Base-by-base conservation (phyloP, 345 rosid species). In the Xanthoceras sorbifolium region DNA sequence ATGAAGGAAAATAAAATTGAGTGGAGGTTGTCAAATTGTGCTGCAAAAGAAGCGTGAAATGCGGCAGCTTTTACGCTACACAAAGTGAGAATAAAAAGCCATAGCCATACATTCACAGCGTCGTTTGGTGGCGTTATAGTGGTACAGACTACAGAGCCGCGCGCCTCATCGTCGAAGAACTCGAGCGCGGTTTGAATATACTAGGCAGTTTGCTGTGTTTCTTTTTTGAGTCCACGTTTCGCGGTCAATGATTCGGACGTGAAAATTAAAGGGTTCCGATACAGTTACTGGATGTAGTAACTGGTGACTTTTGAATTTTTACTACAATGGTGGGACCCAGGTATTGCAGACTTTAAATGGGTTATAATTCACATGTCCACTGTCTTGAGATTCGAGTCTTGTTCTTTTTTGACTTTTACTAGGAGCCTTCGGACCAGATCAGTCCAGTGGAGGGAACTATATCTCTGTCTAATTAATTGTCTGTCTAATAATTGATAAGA, bases 41-140 rank as follows among this genome's bases (percentile, higher is more conserved):
- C 78, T 76, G 78, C 54, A 46, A 71, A 79, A 79, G 78, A 64
- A 65, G 67, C 71, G 62, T 8, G 25, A 68, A 77, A 60, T 75
- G 57, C 70, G 80, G 52, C 36, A 5, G 55, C 18, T 65, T 76
- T 79, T 60, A 40, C 9, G 26, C 29, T 10, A 28, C 26, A 46
- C 40, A 22, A 3, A 12, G 64, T 25, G 64, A 61, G 18, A 25
- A 11, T 25, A 64, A 18, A 7, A 34, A 4, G 18, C 25, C 48
- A 0, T 36, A 36, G 3, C n/a, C n/a, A n/a, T n/a, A n/a, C n/a
- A n/a, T 3, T 10, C 6, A 23, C 71, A 32, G 15, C 71, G 71
- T 31, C 73, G 60, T 15, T 52, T 46, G 29, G 29, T 67, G n/a
- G n/a, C n/a, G n/a, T n/a, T n/a, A n/a, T n/a, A n/a, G n/a, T n/a